Evolutionary conservation across 176 grass and related monocot genomes (phyloP).

Genomic region (Zea mays): Zm-B73-REFERENCE-NAM-5.0 NC_050102.1:40795001-40795500

Average conservation of each 20-base stretch:
- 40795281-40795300: background rate
- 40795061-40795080: constrained; percentile 44
- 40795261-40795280: constrained; percentile 16
- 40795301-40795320: constrained; percentile 13
- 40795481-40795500: constrained; percentile 44
- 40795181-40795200: constrained; percentile 53
- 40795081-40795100: constrained; percentile 38
- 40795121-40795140: constrained; percentile 32
- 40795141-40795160: constrained; percentile 10
- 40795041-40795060: constrained; percentile 27
- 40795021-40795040: constrained; percentile 45
- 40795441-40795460: constrained; percentile 35
- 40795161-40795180: constrained; percentile 17
- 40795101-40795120: constrained; percentile 25
- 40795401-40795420: too few relatives aligned
- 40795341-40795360: background rate
- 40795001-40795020: constrained; percentile 45
- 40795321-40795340: constrained; percentile 1
- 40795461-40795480: constrained; percentile 52
- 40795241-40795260: constrained; percentile 33
- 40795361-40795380: background rate
- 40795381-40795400: background rate
- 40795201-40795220: constrained; percentile 38
- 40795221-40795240: constrained; percentile 23
- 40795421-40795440: constrained; percentile 3